Conservation (phyloP, 305 asterid genomes). For the Fraxinus nigra region DNA sequence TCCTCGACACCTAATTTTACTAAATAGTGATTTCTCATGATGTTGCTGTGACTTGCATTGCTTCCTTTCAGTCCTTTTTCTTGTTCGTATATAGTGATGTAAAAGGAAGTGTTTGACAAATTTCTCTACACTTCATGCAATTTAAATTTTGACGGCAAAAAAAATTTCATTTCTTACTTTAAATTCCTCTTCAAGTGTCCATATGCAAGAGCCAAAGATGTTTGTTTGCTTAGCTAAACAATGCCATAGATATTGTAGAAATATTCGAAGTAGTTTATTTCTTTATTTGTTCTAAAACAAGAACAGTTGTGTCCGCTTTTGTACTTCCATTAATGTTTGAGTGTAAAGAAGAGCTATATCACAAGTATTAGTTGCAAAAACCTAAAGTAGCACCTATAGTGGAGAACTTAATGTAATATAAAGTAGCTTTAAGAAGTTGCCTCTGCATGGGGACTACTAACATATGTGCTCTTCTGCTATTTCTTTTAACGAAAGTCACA, state of each 20-base stretch:
- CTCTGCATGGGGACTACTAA: neutral
- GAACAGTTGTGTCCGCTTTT: neutral
- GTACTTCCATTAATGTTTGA: neutral
- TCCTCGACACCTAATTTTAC: neutral
- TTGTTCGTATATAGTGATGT: neutral
- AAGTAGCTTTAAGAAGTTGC: neutral
- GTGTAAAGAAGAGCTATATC: neutral
- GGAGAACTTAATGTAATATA: neutral
- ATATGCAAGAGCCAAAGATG: neutral
- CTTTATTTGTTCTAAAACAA: neutral
- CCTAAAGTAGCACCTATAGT: neutral
- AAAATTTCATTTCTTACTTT: neutral
- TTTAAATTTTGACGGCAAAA: neutral
- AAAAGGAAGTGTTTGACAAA: neutral
- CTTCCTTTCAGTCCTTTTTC: neutral
- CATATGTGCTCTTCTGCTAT: neutral
- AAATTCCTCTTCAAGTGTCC: neutral
- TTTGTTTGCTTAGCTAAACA: neutral
- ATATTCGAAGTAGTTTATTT: neutral
- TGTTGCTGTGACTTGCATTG: neutral
- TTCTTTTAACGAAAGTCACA: neutral
- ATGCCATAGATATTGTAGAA: neutral
- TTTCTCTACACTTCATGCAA: neutral
- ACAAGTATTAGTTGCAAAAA: neutral
- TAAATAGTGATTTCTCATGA: neutral